These are phyloP conservation scores for Colletotrichum zoysiae DNA, from an alignment of 2,329 filamentous ascomycete genomes.

Conservation along the genomic window DNA sequence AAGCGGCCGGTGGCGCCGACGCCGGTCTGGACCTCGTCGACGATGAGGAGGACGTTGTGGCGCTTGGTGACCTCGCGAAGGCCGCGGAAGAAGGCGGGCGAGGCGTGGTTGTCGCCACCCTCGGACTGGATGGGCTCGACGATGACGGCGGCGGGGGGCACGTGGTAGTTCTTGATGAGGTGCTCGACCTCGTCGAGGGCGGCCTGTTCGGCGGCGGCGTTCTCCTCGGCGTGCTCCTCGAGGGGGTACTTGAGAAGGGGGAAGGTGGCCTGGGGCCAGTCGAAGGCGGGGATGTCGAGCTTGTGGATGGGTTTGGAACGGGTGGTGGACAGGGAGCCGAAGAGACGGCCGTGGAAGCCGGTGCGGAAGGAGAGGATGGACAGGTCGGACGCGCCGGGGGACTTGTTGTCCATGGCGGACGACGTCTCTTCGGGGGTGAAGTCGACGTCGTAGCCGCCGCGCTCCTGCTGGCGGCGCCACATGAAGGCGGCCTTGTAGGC, in stretches of 20 bases:
- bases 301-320: constrained; percentile 96
- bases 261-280: constrained; percentile 94
- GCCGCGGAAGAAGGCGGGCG: constrained; percentile 86
- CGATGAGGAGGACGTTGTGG: constrained; percentile 85
- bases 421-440: constrained; percentile 83
- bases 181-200: constrained; percentile 87
- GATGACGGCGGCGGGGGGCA: constrained; percentile 84
- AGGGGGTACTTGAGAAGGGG: constrained; percentile 89
- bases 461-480: constrained; percentile 85
- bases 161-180: constrained; percentile 82
- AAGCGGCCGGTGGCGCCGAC: constrained; percentile 93
- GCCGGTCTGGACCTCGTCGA: constrained; percentile 94
- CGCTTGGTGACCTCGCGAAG: constrained; percentile 83
- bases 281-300: constrained; percentile 92
- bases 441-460: constrained; percentile 81
- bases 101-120: constrained; percentile 94
- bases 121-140: constrained; percentile 95
- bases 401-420: constrained; percentile 83
- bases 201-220: constrained; percentile 83
- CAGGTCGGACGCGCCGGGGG: constrained; percentile 80
- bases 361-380: constrained; percentile 92
- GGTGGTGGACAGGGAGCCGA: constrained; percentile 88
- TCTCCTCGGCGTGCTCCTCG: constrained; percentile 82
- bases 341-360: constrained; percentile 91
- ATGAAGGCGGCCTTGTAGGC: constrained; percentile 98